A percentile compares a stretch with the other conserved stretches of the same genome.
Conservation (phyloP, 1,284 basidiomycete genomes). For the Pterulicium gracile region DNA sequence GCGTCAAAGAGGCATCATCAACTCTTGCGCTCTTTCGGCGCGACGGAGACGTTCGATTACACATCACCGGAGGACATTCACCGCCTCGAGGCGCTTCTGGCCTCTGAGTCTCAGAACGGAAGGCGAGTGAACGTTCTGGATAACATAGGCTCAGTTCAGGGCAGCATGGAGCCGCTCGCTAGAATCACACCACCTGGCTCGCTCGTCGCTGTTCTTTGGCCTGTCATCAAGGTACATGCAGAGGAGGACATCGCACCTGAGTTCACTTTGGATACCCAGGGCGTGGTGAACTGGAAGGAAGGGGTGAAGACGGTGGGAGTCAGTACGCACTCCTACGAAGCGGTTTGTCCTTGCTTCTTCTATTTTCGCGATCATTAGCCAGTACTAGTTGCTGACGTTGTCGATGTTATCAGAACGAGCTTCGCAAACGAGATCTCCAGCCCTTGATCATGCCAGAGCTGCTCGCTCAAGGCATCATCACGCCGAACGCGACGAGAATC, state of each 20-base stretch:
- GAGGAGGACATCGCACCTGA: not conserved
- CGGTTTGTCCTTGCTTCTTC: too few species aligned
- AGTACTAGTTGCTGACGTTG: too few species aligned
- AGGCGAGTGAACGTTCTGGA: not conserved
- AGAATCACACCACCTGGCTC: not conserved
- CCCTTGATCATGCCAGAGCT: not conserved
- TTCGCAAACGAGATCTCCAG: not conserved
- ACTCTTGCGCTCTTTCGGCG: not conserved
- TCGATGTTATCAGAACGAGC: not conserved
- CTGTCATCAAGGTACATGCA: not conserved
- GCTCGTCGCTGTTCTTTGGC: not conserved
- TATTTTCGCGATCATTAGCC: too few species aligned
- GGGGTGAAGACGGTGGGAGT: not conserved
- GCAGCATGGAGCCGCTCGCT: not conserved
- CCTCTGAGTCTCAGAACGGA: not conserved
- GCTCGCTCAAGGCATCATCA: not conserved
- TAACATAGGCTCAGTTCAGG: not conserved
- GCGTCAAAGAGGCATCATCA: not conserved
- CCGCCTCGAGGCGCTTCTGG: too few species aligned
- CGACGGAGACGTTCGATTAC: not conserved
- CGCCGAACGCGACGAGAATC: not conserved
- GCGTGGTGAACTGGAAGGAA: not conserved
- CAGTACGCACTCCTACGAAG: slow-evolving; percentile 1
- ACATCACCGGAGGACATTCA: too few species aligned
- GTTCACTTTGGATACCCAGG: not conserved